Evolutionary conservation across 164 flowering plant genomes (phyloP), one percentile per base, ranked within the genome.

Genomic region (Pachysandra terminalis): DNA sequence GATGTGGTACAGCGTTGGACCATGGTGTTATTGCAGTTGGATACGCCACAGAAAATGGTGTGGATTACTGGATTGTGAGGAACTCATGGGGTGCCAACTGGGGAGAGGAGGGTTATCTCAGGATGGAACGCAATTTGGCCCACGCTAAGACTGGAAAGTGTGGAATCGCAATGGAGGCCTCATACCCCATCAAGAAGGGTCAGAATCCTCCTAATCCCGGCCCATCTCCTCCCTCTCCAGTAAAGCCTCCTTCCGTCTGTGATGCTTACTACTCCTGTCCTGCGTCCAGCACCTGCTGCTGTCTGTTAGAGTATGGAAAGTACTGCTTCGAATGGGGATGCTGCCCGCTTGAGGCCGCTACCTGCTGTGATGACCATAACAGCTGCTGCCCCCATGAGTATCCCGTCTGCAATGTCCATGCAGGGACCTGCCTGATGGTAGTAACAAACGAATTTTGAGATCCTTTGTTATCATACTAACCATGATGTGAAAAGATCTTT

Each of bases 311-410:
- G 45, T 40, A 40, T 40, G n/a, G n/a, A n/a, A n/a, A n/a, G n/a
- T n/a, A n/a, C n/a, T n/a, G 95, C 85, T 82, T 86, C 52, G 76
- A 65, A 9, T 95, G 99, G 99, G 99, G 99, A 61, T 95, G 99
- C 77, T 95, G 99, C 79, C 94, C 94, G 0, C 87, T 89, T 0
- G 98, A 95, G 68, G 81, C 77, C 15, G 99, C 99, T 54, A 83
- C 94, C 48, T 95, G 99, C 81, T 95, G 98, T 51, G 90, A 83
- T 5, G 97, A 92, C 70, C 84, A 85, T 66, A 71, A 71, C 67
- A 90, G 97, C 71, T 95, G 99, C 87, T 92, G 98, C 82, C 99
- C 99, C 0, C 85, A 80, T 15, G 97, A 90, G 0, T 95, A 85
- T 63, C 99, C 99, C 6, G 66, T 95, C 73, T 95, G 99, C 78